Percentiles rank a stretch among this genome's conserved stretches.
Evolutionary conservation across 345 rosid species (phyloP).

Genomic region (Salix suchowensis): DNA sequence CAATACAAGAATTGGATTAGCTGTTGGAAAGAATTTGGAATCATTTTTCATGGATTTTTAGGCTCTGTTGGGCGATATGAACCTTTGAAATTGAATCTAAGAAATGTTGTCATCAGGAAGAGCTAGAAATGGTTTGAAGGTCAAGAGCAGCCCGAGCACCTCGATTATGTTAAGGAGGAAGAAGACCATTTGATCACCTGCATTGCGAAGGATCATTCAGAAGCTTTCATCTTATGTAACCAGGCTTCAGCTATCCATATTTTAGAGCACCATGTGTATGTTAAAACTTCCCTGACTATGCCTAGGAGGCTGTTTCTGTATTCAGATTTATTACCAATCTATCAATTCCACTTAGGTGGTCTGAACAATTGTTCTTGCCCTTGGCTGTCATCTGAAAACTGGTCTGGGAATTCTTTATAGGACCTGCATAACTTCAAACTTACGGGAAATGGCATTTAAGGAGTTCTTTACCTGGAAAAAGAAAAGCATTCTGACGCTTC

Average conservation of each 20-base stretch:
- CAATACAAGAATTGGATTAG: not conserved
- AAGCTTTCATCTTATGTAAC: too few species aligned
- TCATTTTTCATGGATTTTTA: not conserved
- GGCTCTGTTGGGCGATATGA: not conserved
- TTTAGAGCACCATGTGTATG: not conserved
- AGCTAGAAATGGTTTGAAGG: conserved; percentile 47
- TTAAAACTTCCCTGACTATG: not conserved
- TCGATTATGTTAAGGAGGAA: conserved; percentile 40
- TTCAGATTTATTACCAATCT: not conserved
- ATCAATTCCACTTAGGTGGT: not conserved
- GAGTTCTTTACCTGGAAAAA: conserved; percentile 38
- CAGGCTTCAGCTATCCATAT: too few species aligned
- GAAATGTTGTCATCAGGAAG: conserved; percentile 6
- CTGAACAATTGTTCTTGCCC: not conserved
- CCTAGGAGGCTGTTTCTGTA: not conserved
- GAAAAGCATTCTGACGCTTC: conserved; percentile 32
- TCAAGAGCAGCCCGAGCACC: conserved; percentile 42
- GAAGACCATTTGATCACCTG: conserved; percentile 47
- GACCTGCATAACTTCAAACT: not conserved
- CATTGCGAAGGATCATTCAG: not conserved
- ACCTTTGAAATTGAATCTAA: not conserved
- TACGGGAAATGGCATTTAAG: not conserved
- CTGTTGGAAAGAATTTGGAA: not conserved
- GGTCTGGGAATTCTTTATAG: not conserved
- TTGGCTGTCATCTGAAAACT: not conserved